Base-by-base conservation (phyloP, 2,329 filamentous ascomycete species). In the Fusarium sp. region DNA sequence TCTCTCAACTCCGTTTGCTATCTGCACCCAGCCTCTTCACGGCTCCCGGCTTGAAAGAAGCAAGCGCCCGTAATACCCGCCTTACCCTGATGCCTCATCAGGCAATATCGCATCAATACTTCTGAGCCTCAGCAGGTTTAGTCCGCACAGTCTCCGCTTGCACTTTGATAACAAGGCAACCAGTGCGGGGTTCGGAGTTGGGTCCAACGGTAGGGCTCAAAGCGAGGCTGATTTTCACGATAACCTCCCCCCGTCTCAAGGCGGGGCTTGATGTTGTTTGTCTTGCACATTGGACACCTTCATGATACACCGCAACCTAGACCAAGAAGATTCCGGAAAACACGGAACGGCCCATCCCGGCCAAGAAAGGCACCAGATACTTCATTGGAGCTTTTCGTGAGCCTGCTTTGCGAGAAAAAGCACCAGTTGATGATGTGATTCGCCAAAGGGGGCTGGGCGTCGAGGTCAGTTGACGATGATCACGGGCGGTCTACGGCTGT, bases 271-370 rank as follows among this genome's bases (percentile, higher is more conserved):
- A 29, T 37, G 16, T 50, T 39, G 64, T 39, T 22, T 60, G 39
- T 27, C 11, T 54, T 27, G 33, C 41, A 54, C 48, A 41, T 41
- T 29, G 6, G 61, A 8, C 24, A 24, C 22, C 35, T 29, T 48
- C 16, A 45, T 37, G 45, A 52, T 29, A 52, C 35, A 57, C 11
- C 18, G 24, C 29, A 59, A 65, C 54, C 14, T 16, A n/a, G 50
- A 69, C 39, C 54, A 52, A 58, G 54, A 72, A 37, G 54, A 59
- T 35, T 41, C 63, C 50, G 41, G 63, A 48, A 56, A 63, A 67
- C 35, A 75, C 73, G 73, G 73, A 16, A 73, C 73, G 73, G 57
- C 65, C 73, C 73, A 75, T 73, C 69, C 73, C 73, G 73, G 39
- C 22, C 69, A 67, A 63, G 33, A 68, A 33, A 65, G 58, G 66